A percentile compares a stretch with the other conserved stretches of the same genome.
phyloP scores from a whole-genome alignment of 495 filamentous ascomycete species.

The Hyphodiscus hymeniophilus region DNA sequence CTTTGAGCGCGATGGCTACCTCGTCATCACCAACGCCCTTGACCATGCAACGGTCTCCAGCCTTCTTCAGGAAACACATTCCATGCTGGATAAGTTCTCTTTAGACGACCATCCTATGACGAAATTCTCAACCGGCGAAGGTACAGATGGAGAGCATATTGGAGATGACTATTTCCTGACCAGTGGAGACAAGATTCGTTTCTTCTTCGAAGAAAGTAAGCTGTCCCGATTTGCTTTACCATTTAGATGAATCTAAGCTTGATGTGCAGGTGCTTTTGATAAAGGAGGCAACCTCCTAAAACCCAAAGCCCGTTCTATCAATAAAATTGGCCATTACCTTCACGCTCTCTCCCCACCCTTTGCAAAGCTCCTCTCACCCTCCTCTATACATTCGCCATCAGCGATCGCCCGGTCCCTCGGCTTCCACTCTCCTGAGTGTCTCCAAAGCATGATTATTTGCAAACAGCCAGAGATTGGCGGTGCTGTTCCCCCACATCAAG shows the following conservation, averaged over 20 bases:
- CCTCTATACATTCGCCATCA: slow-evolving; percentile 24
- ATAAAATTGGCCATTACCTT: slow-evolving; percentile 94
- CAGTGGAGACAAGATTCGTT: slow-evolving; percentile 83
- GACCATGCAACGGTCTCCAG: slow-evolving; percentile 48
- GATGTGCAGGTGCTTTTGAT: slow-evolving; percentile 58
- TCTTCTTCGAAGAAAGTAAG: slow-evolving; percentile 88
- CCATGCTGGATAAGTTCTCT: slow-evolving; percentile 65
- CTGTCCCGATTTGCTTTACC: not conserved
- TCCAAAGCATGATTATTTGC: slow-evolving; percentile 97
- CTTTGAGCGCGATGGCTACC: slow-evolving; percentile 80
- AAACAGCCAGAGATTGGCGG: slow-evolving; percentile 96
- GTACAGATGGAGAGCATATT: slow-evolving; percentile 60
- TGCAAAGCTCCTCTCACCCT: slow-evolving; percentile 43
- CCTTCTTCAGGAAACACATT: slow-evolving; percentile 66
- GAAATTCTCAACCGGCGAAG: slow-evolving; percentile 74
- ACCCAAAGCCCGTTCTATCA: slow-evolving; percentile 76
- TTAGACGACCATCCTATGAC: slow-evolving; percentile 84
- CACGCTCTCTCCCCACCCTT: slow-evolving; percentile 72
- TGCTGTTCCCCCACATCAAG: slow-evolving; percentile 79
- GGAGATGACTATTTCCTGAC: slow-evolving; percentile 92
- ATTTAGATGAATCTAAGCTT: not conserved
- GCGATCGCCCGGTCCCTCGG: slow-evolving; percentile 64
- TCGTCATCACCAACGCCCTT: slow-evolving; percentile 77
- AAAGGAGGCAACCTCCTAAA: slow-evolving; percentile 50
- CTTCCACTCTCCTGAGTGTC: slow-evolving; percentile 58